Percentiles rank a stretch among this genome's conserved stretches.
These are phyloP conservation scores for Geranium brycei DNA, from an alignment of 345 rosid species.

Conservation along the genomic window DNA sequence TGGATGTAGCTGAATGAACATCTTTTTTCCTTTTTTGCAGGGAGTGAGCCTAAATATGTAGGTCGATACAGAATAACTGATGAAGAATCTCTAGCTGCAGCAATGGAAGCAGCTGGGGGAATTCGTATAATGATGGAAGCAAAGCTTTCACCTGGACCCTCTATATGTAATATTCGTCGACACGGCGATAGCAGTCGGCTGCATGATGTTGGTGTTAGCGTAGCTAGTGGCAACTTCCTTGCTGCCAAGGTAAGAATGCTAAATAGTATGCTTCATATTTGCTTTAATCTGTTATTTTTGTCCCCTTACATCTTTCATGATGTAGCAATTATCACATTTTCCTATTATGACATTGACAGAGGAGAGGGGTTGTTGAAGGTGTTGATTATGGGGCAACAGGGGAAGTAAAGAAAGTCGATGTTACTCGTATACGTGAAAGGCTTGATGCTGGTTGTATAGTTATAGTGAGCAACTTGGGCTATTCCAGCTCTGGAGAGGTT, in stretches of 20 bases:
- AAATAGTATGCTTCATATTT: not conserved
- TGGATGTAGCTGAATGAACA: not conserved
- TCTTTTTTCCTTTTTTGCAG: conserved; percentile 21
- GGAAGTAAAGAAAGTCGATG: conserved; percentile 87
- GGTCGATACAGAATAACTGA: conserved; percentile 86
- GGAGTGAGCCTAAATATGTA: conserved; percentile 47
- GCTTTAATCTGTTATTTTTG: not conserved
- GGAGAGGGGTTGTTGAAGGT: conserved; percentile 88
- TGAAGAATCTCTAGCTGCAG: conserved; percentile 64
- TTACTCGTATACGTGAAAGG: conserved; percentile 66
- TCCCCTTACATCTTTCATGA: too few relatives aligned
- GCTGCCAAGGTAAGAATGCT: conserved; percentile 64
- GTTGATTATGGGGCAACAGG: conserved; percentile 95
- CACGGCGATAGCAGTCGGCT: conserved; percentile 85
- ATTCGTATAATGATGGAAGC: conserved; percentile 85
- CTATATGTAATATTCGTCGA: conserved; percentile 63
- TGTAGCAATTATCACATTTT: conserved; percentile 6
- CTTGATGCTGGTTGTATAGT: conserved; percentile 81
- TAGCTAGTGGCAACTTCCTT: conserved; percentile 92
- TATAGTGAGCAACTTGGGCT: conserved; percentile 75
- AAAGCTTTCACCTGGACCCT: conserved; percentile 93
- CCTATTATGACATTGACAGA: conserved; percentile 30
- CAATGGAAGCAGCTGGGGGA: conserved; percentile 91
- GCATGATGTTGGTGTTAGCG: conserved; percentile 89
- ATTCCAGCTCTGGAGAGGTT: conserved; percentile 95